Conservation (phyloP, 2,329 filamentous ascomycete species). For the Periconia digitata region DNA sequence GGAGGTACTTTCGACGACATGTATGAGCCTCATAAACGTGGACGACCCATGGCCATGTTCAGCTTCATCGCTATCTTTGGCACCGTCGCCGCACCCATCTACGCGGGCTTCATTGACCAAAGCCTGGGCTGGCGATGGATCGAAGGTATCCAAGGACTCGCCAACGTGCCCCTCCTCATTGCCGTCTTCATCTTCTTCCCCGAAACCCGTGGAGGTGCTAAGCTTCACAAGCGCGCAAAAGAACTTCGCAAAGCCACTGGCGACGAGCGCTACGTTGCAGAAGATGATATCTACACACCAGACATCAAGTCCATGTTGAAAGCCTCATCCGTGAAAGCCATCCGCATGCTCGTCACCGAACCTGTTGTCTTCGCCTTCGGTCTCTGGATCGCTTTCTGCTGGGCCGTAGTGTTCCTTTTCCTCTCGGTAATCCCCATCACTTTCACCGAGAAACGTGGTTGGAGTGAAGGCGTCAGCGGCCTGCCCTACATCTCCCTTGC, state of each 20-base stretch:
- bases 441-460: conserved; percentile 55
- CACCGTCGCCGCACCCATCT: conserved; percentile 56
- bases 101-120: conserved; percentile 57
- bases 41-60: conserved; percentile 33
- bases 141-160: conserved; percentile 55
- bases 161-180: conserved; percentile 53
- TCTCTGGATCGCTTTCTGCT: conserved; percentile 56
- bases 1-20: conserved; percentile 32
- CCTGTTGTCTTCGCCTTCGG: conserved; percentile 55
- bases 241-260: conserved; percentile 50
- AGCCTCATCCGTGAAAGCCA: conserved; percentile 55
- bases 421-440: conserved; percentile 41
- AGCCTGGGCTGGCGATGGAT: conserved; percentile 58
- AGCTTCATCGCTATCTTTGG: conserved; percentile 40
- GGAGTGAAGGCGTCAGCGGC: conserved; percentile 53
- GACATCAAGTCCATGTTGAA: conserved; percentile 51
- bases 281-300: conserved; percentile 55
- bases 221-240: conserved; percentile 54
- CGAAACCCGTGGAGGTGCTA: conserved; percentile 52
- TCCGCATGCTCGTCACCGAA: conserved; percentile 53
- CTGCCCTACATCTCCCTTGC: conserved; percentile 56
- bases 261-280: conserved; percentile 53
- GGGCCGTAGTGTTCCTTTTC: conserved; percentile 59
- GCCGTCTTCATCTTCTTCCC: conserved; percentile 48
- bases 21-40: conserved; percentile 29